phyloP scores from a whole-genome alignment of 352 stramenopile species.

The Globisporangium cederbergense region DNA sequence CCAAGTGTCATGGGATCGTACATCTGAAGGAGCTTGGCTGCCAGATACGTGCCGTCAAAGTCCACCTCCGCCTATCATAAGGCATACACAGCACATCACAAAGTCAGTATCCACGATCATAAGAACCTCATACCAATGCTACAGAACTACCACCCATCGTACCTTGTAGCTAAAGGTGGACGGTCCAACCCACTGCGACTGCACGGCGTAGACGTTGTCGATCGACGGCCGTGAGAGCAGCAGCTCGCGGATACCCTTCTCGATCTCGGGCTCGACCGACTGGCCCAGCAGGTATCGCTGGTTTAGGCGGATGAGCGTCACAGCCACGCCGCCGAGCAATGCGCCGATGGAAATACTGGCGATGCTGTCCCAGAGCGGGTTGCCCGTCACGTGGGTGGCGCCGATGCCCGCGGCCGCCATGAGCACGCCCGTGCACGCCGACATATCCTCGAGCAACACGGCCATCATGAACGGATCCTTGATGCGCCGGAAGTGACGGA shows the following conservation, averaged over 20 bases:
- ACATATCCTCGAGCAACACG: constrained; percentile 96
- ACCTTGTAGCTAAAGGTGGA: constrained; percentile 98
- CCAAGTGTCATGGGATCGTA: constrained; percentile 17
- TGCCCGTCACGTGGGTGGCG: constrained; percentile 89
- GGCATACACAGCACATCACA: background rate
- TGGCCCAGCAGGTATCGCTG: constrained; percentile 96
- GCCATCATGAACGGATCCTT: constrained; percentile 97
- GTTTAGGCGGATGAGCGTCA: constrained; percentile 94
- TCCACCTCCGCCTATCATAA: constrained; percentile 92
- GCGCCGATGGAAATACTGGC: constrained; percentile 94
- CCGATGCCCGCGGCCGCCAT: constrained; percentile 94
- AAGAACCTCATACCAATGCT: background rate
- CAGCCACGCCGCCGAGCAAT: constrained; percentile 91
- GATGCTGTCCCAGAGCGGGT: constrained; percentile 94
- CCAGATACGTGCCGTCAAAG: constrained; percentile 98
- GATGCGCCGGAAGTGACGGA: constrained; percentile 61
- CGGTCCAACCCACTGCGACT: constrained; percentile 97
- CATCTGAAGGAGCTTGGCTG: constrained; percentile 91
- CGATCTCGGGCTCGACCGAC: constrained; percentile 92
- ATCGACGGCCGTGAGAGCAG: constrained; percentile 88
- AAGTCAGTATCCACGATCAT: background rate
- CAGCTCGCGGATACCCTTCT: constrained; percentile 74
- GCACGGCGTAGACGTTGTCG: constrained; percentile 93
- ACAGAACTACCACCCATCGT: background rate
- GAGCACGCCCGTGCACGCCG: constrained; percentile 95